Evolutionary conservation across 371 early-diverging fungal genomes (phyloP), one percentile per base, ranked within the genome.

Genomic region (Thermomucor indicae-seudaticae): DNA sequence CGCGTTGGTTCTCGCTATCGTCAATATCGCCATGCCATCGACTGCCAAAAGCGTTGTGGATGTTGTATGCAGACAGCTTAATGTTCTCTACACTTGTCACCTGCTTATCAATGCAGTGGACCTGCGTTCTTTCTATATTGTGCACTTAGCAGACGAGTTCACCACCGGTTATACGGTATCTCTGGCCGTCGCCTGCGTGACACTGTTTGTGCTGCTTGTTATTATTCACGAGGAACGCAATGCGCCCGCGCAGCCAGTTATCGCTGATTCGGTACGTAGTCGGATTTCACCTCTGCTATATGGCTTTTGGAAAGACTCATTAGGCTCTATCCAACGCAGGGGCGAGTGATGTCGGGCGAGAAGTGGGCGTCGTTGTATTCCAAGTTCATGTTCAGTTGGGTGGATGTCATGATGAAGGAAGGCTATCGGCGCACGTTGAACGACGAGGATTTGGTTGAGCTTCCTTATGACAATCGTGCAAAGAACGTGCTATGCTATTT

Each of bases 361-460:
- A 63, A 65, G 25, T 62, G 75, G 57, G 75, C 79, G 1, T 81
- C 82, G 1, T 5, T 73, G 7, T 81, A 78, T 51, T 75, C 77
- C 12, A 63, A 67, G 40, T 60, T 71, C 42, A 77, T 78, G 59
- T 81, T 79, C 39, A 50, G 61, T 22, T 81, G 82, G 82, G 68
- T 74, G 0, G 66, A 73, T 37, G 58, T 59, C 2, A 65, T 78
- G 67, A 67, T 81, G 57, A 75, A 70, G 47, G 65, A 79, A 46
- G 79, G 82, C 4, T 62, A 67, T 46, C 47, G 40, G 38, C 58
- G 67, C 17, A 75, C 78, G 2, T 49, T 81, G 35, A 64, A 78
- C 31, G 82, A 78, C 28, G 49, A 60, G 17, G 82, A 81, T 56
- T 62, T 81, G 19, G 29, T 68, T 1, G 79, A 79, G 43, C 47